Evolutionary conservation across 352 stramenopile species (phyloP), one percentile per base, ranked within the genome.

Genomic region (Hyaloperonospora brassicae): DNA sequence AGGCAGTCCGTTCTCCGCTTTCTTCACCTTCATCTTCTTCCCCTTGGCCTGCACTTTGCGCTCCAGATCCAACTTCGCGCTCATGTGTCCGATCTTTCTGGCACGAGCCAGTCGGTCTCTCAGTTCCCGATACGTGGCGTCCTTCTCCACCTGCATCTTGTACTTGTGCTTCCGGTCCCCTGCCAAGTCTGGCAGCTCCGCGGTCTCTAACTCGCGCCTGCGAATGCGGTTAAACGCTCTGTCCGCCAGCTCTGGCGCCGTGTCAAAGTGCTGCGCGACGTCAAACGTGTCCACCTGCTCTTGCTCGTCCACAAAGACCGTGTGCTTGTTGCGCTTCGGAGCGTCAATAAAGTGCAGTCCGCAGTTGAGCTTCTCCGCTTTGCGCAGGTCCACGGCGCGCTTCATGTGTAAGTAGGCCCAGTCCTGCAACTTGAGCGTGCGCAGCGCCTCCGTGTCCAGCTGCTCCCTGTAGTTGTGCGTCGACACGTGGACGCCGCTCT

Each of bases 391-490:
- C 55, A 93, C 63, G 14, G 70, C 81, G 42, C 76, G 74, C 52
- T 89, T 88, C 66, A 97, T 96, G 39, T 95, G 80, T 35, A 98
- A 54, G 63, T 98, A 98, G 24, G 79, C 87, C 50, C 98, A 62
- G 72, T 99, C 96, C 82, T 99, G 95, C 59, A 89, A 96, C 77
- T 98, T 98, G 58, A 98, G 86, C 44, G 95, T 53, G 13, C 82
- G 76, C 3, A 98, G 70, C 40, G 83, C 76, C 47, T 98, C 86
- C 11, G 72, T 60, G 7, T 79, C 72, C 35, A 97, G 53, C 23
- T 77, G 59, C 36, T 81, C 62, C 6, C 62, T 21, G 50, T 87
- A 76, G 60, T 91, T 91, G 48, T 87, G 81, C 30, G 72, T 75
- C n/a, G 79, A 88, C 24, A 87, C 57, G 66, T 92, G 80, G 27